Evolutionary conservation across 164 flowering plant genomes (phyloP).

Genomic region (Liquidambar formosana): DNA sequence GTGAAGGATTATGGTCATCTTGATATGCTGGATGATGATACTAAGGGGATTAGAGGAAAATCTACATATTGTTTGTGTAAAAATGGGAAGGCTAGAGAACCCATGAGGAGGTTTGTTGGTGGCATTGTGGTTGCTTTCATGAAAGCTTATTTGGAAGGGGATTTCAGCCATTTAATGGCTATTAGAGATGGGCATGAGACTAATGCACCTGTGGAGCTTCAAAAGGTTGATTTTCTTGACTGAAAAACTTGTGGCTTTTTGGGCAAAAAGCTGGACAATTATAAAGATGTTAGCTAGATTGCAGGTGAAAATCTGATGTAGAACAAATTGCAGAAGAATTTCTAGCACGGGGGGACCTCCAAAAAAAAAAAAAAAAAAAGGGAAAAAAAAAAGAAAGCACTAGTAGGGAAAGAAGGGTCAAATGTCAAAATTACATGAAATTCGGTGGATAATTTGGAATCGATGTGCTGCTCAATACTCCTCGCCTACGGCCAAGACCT

Average conservation of each 20-base stretch:
- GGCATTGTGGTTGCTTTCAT: constrained; percentile 73
- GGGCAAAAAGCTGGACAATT: background rate
- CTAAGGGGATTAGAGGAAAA: constrained; percentile 69
- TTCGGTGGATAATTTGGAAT: no score
- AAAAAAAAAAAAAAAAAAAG: no score
- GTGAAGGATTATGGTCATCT: constrained; percentile 77
- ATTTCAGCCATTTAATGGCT: constrained; percentile 31
- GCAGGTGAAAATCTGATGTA: no score
- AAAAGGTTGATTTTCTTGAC: constrained; percentile 30
- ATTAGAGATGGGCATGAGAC: constrained; percentile 30
- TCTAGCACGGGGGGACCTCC: no score
- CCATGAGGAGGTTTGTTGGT: constrained; percentile 84
- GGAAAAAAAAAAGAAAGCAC: no score
- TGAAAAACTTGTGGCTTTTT: constrained; percentile 10
- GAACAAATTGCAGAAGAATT: no score
- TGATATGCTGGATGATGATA: constrained; percentile 87
- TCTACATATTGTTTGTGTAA: constrained; percentile 67
- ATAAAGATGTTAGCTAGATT: no score
- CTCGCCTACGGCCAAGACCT: no score
- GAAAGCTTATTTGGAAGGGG: constrained; percentile 58
- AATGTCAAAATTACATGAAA: no score
- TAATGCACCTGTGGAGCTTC: constrained; percentile 50
- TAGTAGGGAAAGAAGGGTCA: no score
- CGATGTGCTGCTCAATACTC: no score
- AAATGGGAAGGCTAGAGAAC: constrained; percentile 80